These are phyloP conservation scores for Monilinia fructicola DNA, from an alignment of 2,329 filamentous ascomycete genomes.

Conservation along the genomic window DNA sequence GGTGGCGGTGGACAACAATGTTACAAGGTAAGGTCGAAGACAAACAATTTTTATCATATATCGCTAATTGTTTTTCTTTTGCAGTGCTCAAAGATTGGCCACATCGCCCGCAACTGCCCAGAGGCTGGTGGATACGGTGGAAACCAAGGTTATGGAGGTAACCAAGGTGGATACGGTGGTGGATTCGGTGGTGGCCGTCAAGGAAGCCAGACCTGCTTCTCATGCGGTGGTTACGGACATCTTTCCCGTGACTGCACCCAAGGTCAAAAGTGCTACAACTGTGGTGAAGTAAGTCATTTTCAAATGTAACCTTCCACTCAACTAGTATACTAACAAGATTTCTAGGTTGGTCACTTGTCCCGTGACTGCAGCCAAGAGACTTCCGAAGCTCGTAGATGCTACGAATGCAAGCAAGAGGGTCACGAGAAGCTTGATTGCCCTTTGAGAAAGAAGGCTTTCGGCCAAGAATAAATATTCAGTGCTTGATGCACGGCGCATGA, in stretches of 20 bases:
- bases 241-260: slow-evolving; percentile 97
- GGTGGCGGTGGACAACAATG: slow-evolving; percentile 65
- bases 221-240: slow-evolving; percentile 94
- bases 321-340: neutral
- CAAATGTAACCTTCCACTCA: neutral
- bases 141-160: slow-evolving; percentile 43
- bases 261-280: slow-evolving; percentile 99
- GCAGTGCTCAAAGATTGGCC: slow-evolving; percentile 87
- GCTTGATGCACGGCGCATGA: slow-evolving; percentile 29
- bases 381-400: slow-evolving; percentile 91
- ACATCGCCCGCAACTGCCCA: slow-evolving; percentile 91
- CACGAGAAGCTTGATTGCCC: slow-evolving; percentile 84
- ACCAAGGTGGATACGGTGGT: slow-evolving; percentile 42
- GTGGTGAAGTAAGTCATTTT: slow-evolving; percentile 79
- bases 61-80: slow-evolving; percentile 20
- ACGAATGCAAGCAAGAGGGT: slow-evolving; percentile 77
- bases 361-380: slow-evolving; percentile 95
- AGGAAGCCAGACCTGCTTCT: slow-evolving; percentile 89
- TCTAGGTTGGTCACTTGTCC: slow-evolving; percentile 28
- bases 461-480: slow-evolving; percentile 58
- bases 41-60: neutral
- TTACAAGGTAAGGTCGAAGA: slow-evolving; percentile 63
- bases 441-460: slow-evolving; percentile 26
- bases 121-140: slow-evolving; percentile 50
- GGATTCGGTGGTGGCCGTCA: slow-evolving; percentile 48